Base-by-base conservation (phyloP, 2,329 filamentous ascomycete species). In the Ceratocystis cacaofunesta region DNA sequence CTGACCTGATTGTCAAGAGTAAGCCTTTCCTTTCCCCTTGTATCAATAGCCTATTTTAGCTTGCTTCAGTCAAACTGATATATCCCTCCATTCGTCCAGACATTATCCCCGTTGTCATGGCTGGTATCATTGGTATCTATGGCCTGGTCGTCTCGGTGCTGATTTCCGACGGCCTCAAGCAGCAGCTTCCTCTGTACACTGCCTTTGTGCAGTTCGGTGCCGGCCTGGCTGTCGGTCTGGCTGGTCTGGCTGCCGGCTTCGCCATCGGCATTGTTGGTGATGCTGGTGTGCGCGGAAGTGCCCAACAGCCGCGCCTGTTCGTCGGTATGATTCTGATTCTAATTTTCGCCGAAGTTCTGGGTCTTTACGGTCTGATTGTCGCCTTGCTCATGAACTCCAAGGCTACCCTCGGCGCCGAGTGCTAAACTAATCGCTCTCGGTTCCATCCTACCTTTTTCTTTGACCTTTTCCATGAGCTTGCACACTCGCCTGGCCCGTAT, bases 51-150 rank as follows among this genome's bases (percentile, higher is more conserved):
- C 36, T 41, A 12, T 41, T 15, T 41, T 41, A 41, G 36, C 36
- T 41, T 41, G 36, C 10, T 41, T 5, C 36, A 41, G 36, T 15
- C 12, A 41, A 41, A 41, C 36, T 41, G 3, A 41, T 1, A 12
- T 41, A 5, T 41, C 22, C 19, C 12, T 15, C 22, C 4, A 15
- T 57, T 57, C 28, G 5, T 57, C 8, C 71, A 97, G 92, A 96
- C 84, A 96, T 97, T 78, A 92, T 97, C 70, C 94, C 94, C 76
- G 94, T 97, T 79, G 96, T 99, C 86, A 99, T 99, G 94, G 94
- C 94, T 83, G 94, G 94, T 97, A 99, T 99, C 79, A 97, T 99
- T 79, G 94, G 90, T 88, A 97, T 99, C 78, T 99, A 94, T 80
- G 89, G 89, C 73, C 84, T 94, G 70, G 89, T 94, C 78, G 89